Percentiles rank a stretch among this genome's conserved stretches.
These are phyloP conservation scores for Primulina huaijiensis DNA, from an alignment of 257 asterid genomes.

Conservation along the genomic window DNA sequence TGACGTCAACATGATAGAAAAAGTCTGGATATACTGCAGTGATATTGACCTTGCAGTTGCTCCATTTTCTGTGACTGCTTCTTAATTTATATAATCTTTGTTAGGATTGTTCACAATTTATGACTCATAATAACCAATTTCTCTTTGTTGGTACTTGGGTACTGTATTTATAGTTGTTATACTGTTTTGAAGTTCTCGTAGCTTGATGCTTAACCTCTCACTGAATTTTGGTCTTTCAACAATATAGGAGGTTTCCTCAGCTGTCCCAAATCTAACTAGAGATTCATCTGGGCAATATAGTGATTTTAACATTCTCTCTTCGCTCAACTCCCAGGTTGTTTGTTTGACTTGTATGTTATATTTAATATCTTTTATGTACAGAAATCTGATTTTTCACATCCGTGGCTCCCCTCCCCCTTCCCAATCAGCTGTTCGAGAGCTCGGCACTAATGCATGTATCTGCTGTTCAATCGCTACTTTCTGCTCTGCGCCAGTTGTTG, in stretches of 20 bases:
- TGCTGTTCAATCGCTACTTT: slow-evolving; percentile 89
- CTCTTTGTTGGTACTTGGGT: not conserved
- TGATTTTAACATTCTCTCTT: slow-evolving; percentile 91
- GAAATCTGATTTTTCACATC: slow-evolving; percentile 20
- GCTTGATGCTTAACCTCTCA: slow-evolving; percentile 14
- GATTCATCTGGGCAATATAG: slow-evolving; percentile 93
- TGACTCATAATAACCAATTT: not conserved
- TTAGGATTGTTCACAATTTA: not conserved
- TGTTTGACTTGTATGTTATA: slow-evolving; percentile 12
- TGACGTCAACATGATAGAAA: not conserved
- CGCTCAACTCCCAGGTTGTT: slow-evolving; percentile 83
- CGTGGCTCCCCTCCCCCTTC: slow-evolving; percentile 13
- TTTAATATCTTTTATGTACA: slow-evolving; percentile 13
- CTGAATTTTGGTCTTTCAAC: slow-evolving; percentile 17
- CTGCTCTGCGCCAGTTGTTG: slow-evolving; percentile 87
- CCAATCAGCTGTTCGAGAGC: slow-evolving; percentile 85
- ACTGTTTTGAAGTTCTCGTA: slow-evolving; percentile 10
- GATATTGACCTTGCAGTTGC: not conserved
- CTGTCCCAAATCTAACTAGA: slow-evolving; percentile 76
- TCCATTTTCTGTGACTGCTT: too few species aligned
- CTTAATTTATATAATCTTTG: not conserved
- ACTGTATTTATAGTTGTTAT: slow-evolving; percentile 10
- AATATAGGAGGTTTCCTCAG: slow-evolving; percentile 78
- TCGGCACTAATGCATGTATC: slow-evolving; percentile 85
- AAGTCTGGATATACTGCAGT: not conserved